phyloP scores from a whole-genome alignment of 768 basidiomycete species.

The Phaeolepiota aurea region DNA sequence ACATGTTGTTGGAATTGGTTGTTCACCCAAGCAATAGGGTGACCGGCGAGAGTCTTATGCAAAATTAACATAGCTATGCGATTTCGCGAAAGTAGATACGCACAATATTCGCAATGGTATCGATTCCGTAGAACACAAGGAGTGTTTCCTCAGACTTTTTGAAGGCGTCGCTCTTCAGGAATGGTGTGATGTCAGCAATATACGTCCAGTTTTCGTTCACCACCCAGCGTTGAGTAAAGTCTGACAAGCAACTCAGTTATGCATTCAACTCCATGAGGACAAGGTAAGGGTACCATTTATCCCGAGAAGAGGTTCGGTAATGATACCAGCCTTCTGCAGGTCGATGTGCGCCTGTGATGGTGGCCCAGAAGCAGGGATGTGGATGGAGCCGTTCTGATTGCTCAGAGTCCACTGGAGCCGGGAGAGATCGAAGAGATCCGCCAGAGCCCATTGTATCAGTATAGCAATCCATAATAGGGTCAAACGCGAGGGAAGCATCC shows the following conservation, averaged over 20 bases:
- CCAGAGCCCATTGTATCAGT: not conserved
- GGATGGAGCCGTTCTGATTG: slow-evolving; percentile 45
- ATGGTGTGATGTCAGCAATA: slow-evolving; percentile 42
- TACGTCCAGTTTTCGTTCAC: slow-evolving; percentile 53
- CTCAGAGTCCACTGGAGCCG: slow-evolving; percentile 42
- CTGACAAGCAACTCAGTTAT: no score
- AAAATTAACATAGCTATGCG: not conserved
- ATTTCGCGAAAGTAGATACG: slow-evolving; percentile 8
- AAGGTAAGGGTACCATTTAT: slow-evolving; percentile 32
- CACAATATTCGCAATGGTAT: slow-evolving; percentile 50
- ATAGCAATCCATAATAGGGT: not conserved
- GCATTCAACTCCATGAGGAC: not conserved
- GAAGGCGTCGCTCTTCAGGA: slow-evolving; percentile 17
- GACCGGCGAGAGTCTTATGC: slow-evolving; percentile 36
- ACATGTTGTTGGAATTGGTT: slow-evolving; percentile 50
- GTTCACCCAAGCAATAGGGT: slow-evolving; percentile 49
- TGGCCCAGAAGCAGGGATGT: slow-evolving; percentile 41
- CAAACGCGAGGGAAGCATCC: not conserved
- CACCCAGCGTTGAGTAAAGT: slow-evolving; percentile 49
- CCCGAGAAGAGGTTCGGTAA: slow-evolving; percentile 43
- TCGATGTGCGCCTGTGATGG: slow-evolving; percentile 51
- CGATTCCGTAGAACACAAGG: slow-evolving; percentile 48
- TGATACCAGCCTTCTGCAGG: slow-evolving; percentile 40
- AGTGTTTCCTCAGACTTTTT: slow-evolving; percentile 22
- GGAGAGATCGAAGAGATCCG: slow-evolving; percentile 29